Base-by-base conservation (phyloP, 2,329 filamentous ascomycete genomes). In the Neofusicoccum laricinum region DNA sequence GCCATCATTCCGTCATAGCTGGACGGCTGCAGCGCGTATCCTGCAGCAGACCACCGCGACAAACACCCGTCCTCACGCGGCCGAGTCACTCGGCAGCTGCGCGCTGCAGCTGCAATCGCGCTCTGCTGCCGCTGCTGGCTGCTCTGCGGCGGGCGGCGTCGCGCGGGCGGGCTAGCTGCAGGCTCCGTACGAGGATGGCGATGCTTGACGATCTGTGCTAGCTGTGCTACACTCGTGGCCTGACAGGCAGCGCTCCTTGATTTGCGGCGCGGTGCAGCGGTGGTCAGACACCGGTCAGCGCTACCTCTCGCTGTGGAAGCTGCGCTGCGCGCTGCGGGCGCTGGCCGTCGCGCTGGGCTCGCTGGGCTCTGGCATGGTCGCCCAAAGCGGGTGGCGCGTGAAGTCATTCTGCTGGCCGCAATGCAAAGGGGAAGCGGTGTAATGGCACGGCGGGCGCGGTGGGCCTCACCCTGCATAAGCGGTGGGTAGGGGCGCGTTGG, bases 391-490 rank as follows among this genome's bases (percentile, higher is more conserved):
- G 51, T 53, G 50, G 50, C 34, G 50, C 12, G 51, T 57, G 53
- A 57, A 57, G 53, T 57, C 53, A 57, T 30, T 30, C 53, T 12
- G 17, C 15, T 45, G 55, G 25, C 55, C 19, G 55, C 30, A 36
- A 34, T 43, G 43, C 41, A 45, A 45, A 45, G 43, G 53, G 55
- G 55, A 59, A 59, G 55, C 55, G 55, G 55, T 59, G 40, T 46
- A 46, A 21, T 15, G 12, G 51, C 51, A 19, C 4, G 14, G 45
- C n/a, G 21, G 11, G 15, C 14, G 25, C 25, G 48, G 48, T 53
- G 55, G 55, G 55, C 55, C 55, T 36, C 55, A 59, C 41, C 55
- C 55, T 59, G 41, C 55, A 59, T 59, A 57, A 59, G 41, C 55
- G 55, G 55, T 59, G 55, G 55, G n/a, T 30, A 41, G 38, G 15